phyloP scores from a whole-genome alignment of 75 land plant genomes.

The Sequoiadendron giganteum region DNA sequence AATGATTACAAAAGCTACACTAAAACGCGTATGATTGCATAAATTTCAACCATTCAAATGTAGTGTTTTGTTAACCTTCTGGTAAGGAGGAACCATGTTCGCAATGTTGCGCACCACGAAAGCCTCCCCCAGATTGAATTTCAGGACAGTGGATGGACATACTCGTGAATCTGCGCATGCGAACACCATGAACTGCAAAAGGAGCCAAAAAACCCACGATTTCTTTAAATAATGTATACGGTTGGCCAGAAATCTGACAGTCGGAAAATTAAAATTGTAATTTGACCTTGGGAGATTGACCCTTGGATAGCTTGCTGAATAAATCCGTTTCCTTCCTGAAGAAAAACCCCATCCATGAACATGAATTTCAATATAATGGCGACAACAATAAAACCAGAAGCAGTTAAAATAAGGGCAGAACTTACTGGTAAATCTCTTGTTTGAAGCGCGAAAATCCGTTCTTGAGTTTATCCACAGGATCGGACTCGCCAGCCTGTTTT shows the following conservation, averaged over 20 bases:
- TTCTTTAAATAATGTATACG: not conserved
- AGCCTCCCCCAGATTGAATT: slow-evolving; percentile 86
- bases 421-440: slow-evolving; percentile 55
- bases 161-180: slow-evolving; percentile 97
- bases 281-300: slow-evolving; percentile 65
- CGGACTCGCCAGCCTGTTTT: not conserved
- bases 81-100: slow-evolving; percentile 82
- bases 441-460: slow-evolving; percentile 73
- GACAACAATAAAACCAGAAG: not conserved
- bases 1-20: not conserved
- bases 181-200: slow-evolving; percentile 68
- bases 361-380: not conserved
- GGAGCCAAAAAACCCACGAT: not conserved
- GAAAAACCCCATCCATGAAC: not conserved
- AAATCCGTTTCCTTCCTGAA: slow-evolving; percentile 68
- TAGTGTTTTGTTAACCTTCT: slow-evolving; percentile 22
- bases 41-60: not conserved
- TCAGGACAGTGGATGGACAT: slow-evolving; percentile 75
- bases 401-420: not conserved
- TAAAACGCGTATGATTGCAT: not conserved
- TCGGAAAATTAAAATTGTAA: not conserved
- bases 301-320: slow-evolving; percentile 58
- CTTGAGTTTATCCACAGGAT: slow-evolving; percentile 45
- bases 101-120: slow-evolving; percentile 92
- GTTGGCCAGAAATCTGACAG: not conserved